phyloP scores from a whole-genome alignment of 2,329 filamentous ascomycete species.

The Colletotrichum salicis region DNA sequence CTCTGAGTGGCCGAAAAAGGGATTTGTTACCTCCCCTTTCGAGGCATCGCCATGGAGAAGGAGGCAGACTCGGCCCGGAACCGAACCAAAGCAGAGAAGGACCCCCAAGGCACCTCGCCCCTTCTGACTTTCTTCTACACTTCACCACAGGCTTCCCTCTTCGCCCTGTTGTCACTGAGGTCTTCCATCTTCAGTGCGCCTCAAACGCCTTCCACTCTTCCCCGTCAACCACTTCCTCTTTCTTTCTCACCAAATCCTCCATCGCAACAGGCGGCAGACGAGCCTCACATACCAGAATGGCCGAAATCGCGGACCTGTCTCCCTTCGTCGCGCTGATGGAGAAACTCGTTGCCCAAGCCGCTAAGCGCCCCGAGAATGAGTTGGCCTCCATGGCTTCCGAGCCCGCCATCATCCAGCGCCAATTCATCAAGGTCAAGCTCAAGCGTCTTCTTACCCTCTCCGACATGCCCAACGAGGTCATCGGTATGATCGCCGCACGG shows the following conservation, averaged over 20 bases:
- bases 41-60: background rate
- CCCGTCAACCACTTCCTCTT: background rate
- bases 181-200: background rate
- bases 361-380: background rate
- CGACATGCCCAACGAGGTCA: conserved; percentile 18
- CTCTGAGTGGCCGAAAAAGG: background rate
- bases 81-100: background rate
- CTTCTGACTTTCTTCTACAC: background rate
- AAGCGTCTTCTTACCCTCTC: background rate
- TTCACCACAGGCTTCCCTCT: background rate
- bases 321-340: background rate
- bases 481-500: background rate
- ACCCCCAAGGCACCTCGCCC: background rate
- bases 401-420: background rate
- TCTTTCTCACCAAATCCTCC: background rate
- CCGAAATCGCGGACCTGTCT: too few species aligned
- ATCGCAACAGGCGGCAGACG: background rate
- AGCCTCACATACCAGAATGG: background rate
- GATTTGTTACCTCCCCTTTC: background rate
- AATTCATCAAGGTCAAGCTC: background rate
- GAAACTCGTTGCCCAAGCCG: too few species aligned
- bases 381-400: background rate
- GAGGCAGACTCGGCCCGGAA: background rate
- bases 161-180: background rate
- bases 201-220: background rate